Percentiles rank a stretch among this genome's conserved stretches.
Evolutionary conservation across 805 yeast genomes (phyloP).

Genomic region (Kazachstania martiniae): DNA sequence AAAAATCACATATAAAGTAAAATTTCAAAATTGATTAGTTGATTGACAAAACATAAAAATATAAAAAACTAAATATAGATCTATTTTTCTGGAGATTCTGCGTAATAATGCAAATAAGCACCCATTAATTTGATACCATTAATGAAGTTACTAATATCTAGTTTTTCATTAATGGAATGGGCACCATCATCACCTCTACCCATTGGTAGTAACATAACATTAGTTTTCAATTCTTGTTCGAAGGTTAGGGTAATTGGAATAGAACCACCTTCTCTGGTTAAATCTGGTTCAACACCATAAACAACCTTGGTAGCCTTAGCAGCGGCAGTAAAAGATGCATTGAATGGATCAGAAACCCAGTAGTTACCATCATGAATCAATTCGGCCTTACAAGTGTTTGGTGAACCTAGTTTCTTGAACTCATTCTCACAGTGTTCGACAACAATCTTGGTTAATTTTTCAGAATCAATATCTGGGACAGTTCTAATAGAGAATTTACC

Average conservation of each 20-base stretch:
- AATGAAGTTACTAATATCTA: conserved; percentile 79
- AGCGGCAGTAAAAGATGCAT: conserved; percentile 89
- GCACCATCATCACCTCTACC: conserved; percentile 99
- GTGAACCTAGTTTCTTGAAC: conserved; percentile 61
- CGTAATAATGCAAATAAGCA: conserved; percentile 86
- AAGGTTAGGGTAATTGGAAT: conserved; percentile 94
- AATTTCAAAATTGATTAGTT: too few relatives aligned
- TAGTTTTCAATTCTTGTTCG: conserved; percentile 76
- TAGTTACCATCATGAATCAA: conserved; percentile 91
- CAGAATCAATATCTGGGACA: conserved; percentile 84
- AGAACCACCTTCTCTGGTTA: conserved; percentile 98
- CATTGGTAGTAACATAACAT: conserved; percentile 86
- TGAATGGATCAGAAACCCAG: conserved; percentile 93
- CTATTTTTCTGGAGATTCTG: conserved; percentile 27
- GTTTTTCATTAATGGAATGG: conserved; percentile 92
- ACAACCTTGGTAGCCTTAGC: conserved; percentile 87
- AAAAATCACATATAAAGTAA: too few relatives aligned
- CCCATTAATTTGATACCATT: conserved; percentile 90
- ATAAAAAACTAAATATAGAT: not conserved
- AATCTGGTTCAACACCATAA: conserved; percentile 91
- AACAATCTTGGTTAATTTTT: conserved; percentile 69
- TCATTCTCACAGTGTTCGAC: conserved; percentile 54
- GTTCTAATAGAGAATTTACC: conserved; percentile 97
- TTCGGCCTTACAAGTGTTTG: conserved; percentile 62
- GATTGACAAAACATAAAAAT: not conserved